Conservation (phyloP, 176 grass and related monocot species). For the Coix lacrymajobi region DNA sequence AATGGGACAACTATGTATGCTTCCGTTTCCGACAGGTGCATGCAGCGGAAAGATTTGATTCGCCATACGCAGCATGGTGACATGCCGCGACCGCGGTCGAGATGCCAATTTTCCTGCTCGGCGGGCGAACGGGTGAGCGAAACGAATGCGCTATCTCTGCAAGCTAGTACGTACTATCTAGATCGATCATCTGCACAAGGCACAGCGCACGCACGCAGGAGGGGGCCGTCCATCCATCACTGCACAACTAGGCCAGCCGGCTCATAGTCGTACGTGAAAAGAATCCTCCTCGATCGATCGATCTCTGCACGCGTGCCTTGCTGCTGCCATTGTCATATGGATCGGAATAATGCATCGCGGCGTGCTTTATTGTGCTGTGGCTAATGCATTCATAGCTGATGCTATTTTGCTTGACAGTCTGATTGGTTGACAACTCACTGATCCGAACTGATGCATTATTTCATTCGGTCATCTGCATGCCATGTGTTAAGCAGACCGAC, state of each 20-base stretch:
- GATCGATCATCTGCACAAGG: too few relatives aligned
- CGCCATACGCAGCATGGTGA: slow-evolving; percentile 26
- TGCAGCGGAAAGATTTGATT: slow-evolving; percentile 34
- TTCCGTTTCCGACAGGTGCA: slow-evolving; percentile 17
- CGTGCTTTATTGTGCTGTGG: not conserved
- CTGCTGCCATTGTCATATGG: not conserved
- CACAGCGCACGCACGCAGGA: too few relatives aligned
- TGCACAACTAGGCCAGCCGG: not conserved
- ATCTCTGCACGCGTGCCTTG: not conserved
- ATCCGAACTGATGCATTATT: not conserved
- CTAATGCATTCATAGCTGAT: not conserved
- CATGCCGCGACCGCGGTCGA: not conserved
- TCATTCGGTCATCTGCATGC: not conserved
- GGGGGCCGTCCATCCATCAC: not conserved
- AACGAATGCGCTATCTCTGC: too few relatives aligned
- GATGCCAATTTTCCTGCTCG: not conserved
- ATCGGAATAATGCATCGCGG: not conserved
- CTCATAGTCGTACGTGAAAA: slow-evolving; percentile 4
- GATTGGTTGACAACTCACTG: not conserved
- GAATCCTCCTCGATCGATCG: too few relatives aligned
- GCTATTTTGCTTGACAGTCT: not conserved
- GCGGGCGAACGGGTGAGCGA: too few relatives aligned
- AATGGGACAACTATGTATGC: not conserved
- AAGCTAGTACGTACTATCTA: too few relatives aligned
- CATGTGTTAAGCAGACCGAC: not conserved